phyloP scores from a whole-genome alignment of 192 early-diverging fungal genomes.

The Coemansia sp. region DNA sequence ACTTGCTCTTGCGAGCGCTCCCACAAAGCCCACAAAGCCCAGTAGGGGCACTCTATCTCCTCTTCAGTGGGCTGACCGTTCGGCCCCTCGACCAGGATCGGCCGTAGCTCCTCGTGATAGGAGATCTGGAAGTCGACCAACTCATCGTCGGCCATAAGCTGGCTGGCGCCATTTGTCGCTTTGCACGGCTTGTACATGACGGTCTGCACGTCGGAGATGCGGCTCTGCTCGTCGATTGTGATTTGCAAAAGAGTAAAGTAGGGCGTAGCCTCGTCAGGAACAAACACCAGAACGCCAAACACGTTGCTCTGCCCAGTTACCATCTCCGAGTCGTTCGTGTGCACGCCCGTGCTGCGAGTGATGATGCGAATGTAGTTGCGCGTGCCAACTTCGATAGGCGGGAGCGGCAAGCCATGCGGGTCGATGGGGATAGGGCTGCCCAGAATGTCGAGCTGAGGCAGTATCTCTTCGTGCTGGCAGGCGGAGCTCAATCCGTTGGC shows the following conservation, averaged over 20 bases:
- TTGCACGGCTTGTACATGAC: constrained; percentile 51
- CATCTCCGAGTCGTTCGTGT: constrained; percentile 23
- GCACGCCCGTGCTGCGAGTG: constrained; percentile 17
- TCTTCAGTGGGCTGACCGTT: constrained; percentile 20
- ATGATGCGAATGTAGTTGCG: constrained; percentile 35
- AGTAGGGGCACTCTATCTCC: constrained; percentile 22
- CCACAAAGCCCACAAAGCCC: constrained; percentile 54
- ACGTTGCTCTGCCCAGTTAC: constrained; percentile 8
- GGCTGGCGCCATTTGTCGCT: constrained; percentile 43
- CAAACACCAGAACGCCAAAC: constrained; percentile 53
- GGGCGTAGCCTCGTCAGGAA: constrained; percentile 47
- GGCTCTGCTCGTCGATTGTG: constrained; percentile 16
- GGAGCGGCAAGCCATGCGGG: constrained; percentile 15
- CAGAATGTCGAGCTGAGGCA: constrained; percentile 39
- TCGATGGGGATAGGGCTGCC: constrained; percentile 32
- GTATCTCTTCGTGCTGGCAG: constrained; percentile 37
- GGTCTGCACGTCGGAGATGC: constrained; percentile 24
- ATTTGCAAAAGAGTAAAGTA: constrained; percentile 50
- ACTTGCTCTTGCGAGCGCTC: constrained; percentile 38
- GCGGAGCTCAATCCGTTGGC: constrained; percentile 16
- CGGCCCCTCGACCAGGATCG: constrained; percentile 21
- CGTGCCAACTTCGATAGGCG: constrained; percentile 11
- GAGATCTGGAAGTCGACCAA: constrained; percentile 42
- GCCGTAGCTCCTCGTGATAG: constrained; percentile 22
- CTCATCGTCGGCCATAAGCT: constrained; percentile 52